These are phyloP conservation scores for Cyclotella baltica DNA, from an alignment of 108 stramenopile genomes.

Conservation along the genomic window DNA sequence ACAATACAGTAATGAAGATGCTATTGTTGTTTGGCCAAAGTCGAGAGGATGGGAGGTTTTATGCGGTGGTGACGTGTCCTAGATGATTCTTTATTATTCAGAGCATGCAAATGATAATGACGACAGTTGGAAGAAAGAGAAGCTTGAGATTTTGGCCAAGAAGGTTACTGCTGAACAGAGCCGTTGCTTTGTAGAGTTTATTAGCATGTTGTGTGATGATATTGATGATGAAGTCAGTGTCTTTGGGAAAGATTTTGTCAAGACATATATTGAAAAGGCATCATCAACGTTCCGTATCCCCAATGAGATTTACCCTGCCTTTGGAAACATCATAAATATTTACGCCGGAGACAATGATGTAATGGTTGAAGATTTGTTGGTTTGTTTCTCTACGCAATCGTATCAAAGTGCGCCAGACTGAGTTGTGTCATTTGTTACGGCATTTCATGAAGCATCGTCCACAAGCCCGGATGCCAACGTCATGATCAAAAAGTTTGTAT, in stretches of 20 bases:
- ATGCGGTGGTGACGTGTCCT: conserved; percentile 10
- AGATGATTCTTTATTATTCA: conserved; percentile 25
- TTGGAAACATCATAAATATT: conserved; percentile 5
- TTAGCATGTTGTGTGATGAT: background rate
- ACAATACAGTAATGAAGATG: conserved; percentile 32
- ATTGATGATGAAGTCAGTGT: conserved; percentile 8
- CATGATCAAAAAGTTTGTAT: background rate
- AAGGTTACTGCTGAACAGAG: background rate
- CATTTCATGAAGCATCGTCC: background rate
- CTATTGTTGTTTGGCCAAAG: conserved; percentile 43
- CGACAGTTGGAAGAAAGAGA: conserved; percentile 21
- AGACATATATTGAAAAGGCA: background rate
- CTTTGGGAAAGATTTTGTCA: conserved; percentile 5
- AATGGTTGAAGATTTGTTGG: background rate
- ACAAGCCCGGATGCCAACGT: background rate
- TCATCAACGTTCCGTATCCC: background rate
- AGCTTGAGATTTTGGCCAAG: conserved; percentile 8
- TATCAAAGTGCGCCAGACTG: background rate
- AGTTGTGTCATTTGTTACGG: background rate
- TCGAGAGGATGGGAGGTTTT: conserved; percentile 31
- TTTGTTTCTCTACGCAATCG: background rate
- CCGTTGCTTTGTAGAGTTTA: background rate
- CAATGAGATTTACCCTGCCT: background rate
- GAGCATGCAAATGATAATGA: conserved; percentile 19
- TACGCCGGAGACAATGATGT: conserved; percentile 6